These are phyloP conservation scores for Pezicula rhizophila DNA, from an alignment of 2,329 filamentous ascomycete genomes.

Conservation along the genomic window DNA sequence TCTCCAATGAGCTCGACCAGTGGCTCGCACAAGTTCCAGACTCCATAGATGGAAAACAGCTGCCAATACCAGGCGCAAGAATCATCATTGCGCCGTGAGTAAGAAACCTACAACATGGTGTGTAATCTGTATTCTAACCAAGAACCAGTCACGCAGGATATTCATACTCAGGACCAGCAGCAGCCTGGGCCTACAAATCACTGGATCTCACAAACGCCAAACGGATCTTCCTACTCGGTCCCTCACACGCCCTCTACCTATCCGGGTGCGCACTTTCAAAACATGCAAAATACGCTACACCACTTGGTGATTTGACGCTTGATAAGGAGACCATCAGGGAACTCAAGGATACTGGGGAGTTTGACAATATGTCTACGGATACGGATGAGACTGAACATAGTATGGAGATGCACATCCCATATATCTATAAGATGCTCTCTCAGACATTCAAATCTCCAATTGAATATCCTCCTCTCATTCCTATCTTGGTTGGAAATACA, in stretches of 20 bases:
- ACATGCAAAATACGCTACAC: slow-evolving; percentile 66
- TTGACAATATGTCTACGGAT: slow-evolving; percentile 56
- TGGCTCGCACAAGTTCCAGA: slow-evolving; percentile 70
- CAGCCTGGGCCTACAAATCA: slow-evolving; percentile 89
- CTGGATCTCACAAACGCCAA: slow-evolving; percentile 79
- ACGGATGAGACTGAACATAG: slow-evolving; percentile 84
- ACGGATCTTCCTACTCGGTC: slow-evolving; percentile 85
- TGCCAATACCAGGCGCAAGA: slow-evolving; percentile 71
- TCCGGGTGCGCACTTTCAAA: slow-evolving; percentile 69
- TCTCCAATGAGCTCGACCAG: slow-evolving; percentile 64
- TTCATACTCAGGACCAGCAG: slow-evolving; percentile 82
- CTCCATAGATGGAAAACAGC: slow-evolving; percentile 47
- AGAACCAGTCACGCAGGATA: slow-evolving; percentile 80
- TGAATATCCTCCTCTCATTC: slow-evolving; percentile 69
- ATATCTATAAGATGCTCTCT: slow-evolving; percentile 72
- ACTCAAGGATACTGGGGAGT: slow-evolving; percentile 47
- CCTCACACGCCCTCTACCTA: slow-evolving; percentile 84
- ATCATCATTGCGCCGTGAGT: slow-evolving; percentile 90
- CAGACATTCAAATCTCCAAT: slow-evolving; percentile 42
- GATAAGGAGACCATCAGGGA: slow-evolving; percentile 50
- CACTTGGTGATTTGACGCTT: slow-evolving; percentile 63
- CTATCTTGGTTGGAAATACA: slow-evolving; percentile 79
- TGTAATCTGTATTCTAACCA: neutral
- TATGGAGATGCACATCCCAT: slow-evolving; percentile 93
- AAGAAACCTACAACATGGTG: neutral